phyloP scores from a whole-genome alignment of 441 rosid genomes.

The Erodium moschatum region DNA sequence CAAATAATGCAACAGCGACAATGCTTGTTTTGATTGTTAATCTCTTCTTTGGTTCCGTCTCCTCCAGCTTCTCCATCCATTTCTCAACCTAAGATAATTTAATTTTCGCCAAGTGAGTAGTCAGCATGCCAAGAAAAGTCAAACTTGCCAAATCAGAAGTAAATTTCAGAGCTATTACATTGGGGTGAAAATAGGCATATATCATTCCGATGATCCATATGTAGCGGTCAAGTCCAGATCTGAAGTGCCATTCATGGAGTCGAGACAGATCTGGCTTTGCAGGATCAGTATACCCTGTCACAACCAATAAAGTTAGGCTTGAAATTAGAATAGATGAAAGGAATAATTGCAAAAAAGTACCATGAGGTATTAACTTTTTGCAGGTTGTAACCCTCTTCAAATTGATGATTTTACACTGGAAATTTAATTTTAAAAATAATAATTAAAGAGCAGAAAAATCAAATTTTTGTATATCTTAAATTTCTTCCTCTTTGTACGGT shows the following conservation, averaged over 20 bases:
- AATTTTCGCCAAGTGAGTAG: slow-evolving; percentile 15
- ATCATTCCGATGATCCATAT: slow-evolving; percentile 97
- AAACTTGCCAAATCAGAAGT: not conserved
- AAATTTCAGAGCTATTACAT: not conserved
- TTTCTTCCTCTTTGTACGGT: no score
- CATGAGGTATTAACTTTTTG: no score
- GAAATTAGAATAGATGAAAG: no score
- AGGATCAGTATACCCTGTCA: slow-evolving; percentile 88
- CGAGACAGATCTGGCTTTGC: slow-evolving; percentile 75
- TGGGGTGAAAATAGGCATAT: slow-evolving; percentile 81
- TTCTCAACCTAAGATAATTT: slow-evolving; percentile 63
- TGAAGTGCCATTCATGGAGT: slow-evolving; percentile 93
- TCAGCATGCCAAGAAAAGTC: slow-evolving; percentile 5
- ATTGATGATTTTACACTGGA: no score
- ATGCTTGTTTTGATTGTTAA: slow-evolving; percentile 56
- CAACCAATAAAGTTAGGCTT: not conserved
- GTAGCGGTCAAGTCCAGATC: slow-evolving; percentile 98
- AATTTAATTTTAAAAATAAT: no score
- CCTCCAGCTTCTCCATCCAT: slow-evolving; percentile 98
- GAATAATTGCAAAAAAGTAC: no score
- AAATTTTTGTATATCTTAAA: no score
- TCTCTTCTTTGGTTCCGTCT: slow-evolving; percentile 67
- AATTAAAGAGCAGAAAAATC: no score
- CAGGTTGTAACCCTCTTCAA: no score
- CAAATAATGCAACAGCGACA: slow-evolving; percentile 46